A percentile compares a stretch with the other conserved stretches of the same genome.
Conservation (phyloP, 768 basidiomycete genomes). For the Termitomyces sp. region DNA sequence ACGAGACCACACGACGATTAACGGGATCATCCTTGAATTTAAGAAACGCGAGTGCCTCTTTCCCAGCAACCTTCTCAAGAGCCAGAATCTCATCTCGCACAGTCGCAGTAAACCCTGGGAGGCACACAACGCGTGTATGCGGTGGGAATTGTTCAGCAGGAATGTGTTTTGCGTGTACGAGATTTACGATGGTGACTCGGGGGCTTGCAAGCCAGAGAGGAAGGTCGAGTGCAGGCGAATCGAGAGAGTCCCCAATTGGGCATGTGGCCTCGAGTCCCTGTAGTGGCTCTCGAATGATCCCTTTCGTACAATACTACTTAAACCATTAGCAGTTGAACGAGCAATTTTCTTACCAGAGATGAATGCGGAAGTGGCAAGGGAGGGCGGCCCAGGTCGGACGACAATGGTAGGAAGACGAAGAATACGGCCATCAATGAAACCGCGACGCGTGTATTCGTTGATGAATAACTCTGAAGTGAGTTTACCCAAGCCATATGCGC, state of each 20-base stretch:
- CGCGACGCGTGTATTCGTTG: conserved; percentile 55
- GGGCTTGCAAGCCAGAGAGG: conserved; percentile 46
- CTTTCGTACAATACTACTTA: conserved; percentile 13
- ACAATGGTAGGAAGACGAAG: conserved; percentile 56
- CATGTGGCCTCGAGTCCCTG: conserved; percentile 43
- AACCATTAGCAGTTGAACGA: not conserved
- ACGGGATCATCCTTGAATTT: conserved; percentile 39
- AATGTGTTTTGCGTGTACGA: conserved; percentile 42
- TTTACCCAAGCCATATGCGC: conserved; percentile 54
- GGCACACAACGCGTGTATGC: conserved; percentile 48
- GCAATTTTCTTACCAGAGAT: conserved; percentile 35
- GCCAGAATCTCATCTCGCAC: conserved; percentile 50
- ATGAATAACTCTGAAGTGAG: conserved; percentile 49
- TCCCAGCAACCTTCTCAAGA: conserved; percentile 45
- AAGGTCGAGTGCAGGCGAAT: conserved; percentile 40
- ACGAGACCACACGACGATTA: conserved; percentile 37
- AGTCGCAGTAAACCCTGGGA: conserved; percentile 56
- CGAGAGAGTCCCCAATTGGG: conserved; percentile 42
- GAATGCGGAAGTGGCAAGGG: conserved; percentile 50
- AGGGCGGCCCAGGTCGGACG: conserved; percentile 48
- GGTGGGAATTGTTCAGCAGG: conserved; percentile 32
- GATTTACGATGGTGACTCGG: conserved; percentile 46
- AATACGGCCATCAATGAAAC: conserved; percentile 53
- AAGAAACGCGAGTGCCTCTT: conserved; percentile 39
- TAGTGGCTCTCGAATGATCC: conserved; percentile 53